Base-by-base conservation (phyloP, 1,284 basidiomycete species). In the Sanguinoderma infundibulare region DNA sequence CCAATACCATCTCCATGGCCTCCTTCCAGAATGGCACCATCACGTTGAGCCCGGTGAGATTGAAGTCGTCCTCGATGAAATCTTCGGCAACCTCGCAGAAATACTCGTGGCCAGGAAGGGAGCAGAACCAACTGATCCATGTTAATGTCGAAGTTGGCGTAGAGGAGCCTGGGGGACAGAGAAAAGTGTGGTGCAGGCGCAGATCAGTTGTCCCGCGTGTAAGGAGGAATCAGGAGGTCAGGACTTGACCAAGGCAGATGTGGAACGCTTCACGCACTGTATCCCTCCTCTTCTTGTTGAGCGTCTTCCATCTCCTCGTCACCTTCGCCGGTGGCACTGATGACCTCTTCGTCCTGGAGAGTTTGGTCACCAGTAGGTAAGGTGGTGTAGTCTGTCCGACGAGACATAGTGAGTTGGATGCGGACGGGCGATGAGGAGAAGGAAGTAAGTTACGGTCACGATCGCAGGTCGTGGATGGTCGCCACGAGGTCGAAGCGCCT, bases 31-130 rank as follows among this genome's bases (percentile, higher is more conserved):
- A 99, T 9, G 98, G 91, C 34, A 99, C 96, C 84, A 98, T 91
- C 20, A 88, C 86, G 74, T 96, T 96, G 67, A 99, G 79, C 1
- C 98, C 98, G 0, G 98, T 99, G 57, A 99, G 82, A 79, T 99
- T 99, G 81, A 99, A 99, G 75, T 99, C 98, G 78, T 99, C 98
- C 75, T 99, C 98, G 76, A 99, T 99, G 76, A 98, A 99, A 73
- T 99, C 97, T 74, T 99, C 96, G 57, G 92, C 89, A 22, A 98
- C 96, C 78, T 97, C 95, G 77, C 94, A 96, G 76, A 98, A 99
- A 80, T 98, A 99, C 79, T 99, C 98, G 78, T 99, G 98, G 5
- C 98, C 98, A 5, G 98, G 96, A 49, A 99, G 81, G 22, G 96
- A 96, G 74, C 96, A 98, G 82, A 98, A 99, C 98, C 97, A 99